Evolutionary conservation across 306 rosid species (phyloP).

Genomic region (Rosa rugosa): DNA sequence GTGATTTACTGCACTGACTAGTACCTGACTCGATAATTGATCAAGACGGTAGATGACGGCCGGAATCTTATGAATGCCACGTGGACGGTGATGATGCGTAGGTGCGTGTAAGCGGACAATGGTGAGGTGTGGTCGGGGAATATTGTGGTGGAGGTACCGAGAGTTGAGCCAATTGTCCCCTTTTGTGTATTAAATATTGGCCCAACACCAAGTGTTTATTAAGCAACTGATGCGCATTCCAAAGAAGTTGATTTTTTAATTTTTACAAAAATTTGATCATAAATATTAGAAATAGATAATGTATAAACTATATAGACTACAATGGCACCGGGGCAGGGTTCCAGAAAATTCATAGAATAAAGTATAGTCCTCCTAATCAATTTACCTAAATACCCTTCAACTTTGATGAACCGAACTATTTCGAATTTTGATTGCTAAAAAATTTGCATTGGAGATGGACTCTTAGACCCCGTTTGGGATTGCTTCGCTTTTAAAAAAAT

Average conservation of each 20-base stretch:
- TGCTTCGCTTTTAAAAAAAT: too few species aligned
- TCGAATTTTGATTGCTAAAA: background rate
- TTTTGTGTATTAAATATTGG: conserved; percentile 18
- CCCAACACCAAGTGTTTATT: background rate
- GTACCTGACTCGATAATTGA: too few species aligned
- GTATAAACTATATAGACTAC: background rate
- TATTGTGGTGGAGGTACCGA: conserved; percentile 24
- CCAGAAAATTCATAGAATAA: background rate
- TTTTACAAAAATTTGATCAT: background rate
- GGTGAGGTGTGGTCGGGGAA: conserved; percentile 2
- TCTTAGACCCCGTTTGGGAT: too few species aligned
- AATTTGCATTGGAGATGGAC: too few species aligned
- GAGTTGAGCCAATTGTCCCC: conserved; percentile 31
- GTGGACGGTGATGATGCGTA: conserved; percentile 18
- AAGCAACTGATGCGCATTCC: conserved; percentile 26
- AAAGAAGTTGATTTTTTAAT: conserved; percentile 24
- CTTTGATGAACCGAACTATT: background rate
- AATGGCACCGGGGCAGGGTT: background rate
- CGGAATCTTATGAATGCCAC: conserved; percentile 17
- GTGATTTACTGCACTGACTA: too few species aligned
- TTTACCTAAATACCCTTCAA: conserved; percentile 9
- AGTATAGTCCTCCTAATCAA: background rate
- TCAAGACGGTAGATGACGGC: background rate
- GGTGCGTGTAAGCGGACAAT: background rate
- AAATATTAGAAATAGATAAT: background rate